Evolutionary conservation across 2,329 filamentous ascomycete genomes (phyloP).

Genomic region (Ophiostoma angusticollis): DNA sequence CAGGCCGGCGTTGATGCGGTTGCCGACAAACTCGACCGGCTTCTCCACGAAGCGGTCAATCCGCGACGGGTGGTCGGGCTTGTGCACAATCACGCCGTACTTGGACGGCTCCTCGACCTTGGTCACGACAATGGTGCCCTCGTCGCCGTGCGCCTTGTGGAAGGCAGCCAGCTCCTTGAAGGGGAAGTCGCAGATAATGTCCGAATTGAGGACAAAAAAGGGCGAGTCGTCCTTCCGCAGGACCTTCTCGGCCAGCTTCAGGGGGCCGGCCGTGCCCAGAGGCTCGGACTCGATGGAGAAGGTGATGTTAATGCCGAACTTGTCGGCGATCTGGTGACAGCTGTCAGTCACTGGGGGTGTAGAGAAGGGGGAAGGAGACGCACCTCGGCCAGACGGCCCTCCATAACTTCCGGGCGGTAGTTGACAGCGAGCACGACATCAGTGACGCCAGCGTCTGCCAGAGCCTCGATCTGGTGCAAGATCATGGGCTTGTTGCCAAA

Average conservation of each 20-base stretch:
- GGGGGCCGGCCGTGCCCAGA: conserved; percentile 82
- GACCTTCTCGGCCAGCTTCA: conserved; percentile 89
- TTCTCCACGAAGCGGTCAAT: conserved; percentile 99
- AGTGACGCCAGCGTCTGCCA: conserved; percentile 86
- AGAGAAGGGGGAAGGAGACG: conserved; percentile 17
- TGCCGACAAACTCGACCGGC: conserved; percentile 95
- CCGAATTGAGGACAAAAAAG: conserved; percentile 97
- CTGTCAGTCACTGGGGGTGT: neutral
- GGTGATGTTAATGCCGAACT: conserved; percentile 89
- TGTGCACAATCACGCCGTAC: conserved; percentile 97
- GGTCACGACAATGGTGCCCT: conserved; percentile 95
- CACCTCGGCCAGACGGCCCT: conserved; percentile 80
- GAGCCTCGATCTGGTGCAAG: conserved; percentile 89
- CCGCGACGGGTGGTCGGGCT: conserved; percentile 75
- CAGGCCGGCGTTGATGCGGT: conserved; percentile 96
- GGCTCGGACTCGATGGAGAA: conserved; percentile 96
- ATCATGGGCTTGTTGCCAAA: conserved; percentile 99
- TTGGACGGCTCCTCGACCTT: conserved; percentile 99
- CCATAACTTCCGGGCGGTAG: conserved; percentile 97
- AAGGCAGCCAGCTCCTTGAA: conserved; percentile 82
- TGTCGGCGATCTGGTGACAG: conserved; percentile 61
- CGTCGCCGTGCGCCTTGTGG: conserved; percentile 84
- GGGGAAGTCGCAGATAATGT: conserved; percentile 96
- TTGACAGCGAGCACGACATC: conserved; percentile 98
- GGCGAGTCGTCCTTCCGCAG: conserved; percentile 86